phyloP scores from a whole-genome alignment of 2,329 filamentous ascomycete genomes.

The Dactylella cylindrospora region DNA sequence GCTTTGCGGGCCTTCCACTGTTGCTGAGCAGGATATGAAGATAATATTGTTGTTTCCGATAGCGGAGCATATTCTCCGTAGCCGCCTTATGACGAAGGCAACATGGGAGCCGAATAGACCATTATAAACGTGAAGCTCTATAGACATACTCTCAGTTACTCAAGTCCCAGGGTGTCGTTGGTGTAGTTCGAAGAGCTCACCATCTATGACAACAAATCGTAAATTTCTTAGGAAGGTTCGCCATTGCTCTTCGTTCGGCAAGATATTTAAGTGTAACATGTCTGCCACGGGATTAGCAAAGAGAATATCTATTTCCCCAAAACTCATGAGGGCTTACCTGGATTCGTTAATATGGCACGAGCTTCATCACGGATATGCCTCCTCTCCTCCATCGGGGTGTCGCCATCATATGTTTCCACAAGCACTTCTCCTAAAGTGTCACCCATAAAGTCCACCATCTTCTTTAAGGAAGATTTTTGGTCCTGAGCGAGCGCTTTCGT shows the following conservation, averaged over 20 bases:
- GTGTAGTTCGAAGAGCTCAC: too few species aligned
- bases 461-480: conserved; percentile 82
- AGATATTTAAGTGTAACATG: conserved; percentile 91
- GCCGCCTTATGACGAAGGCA: conserved; percentile 86
- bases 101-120: conserved; percentile 92
- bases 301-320: too few species aligned
- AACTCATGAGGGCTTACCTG: conserved; percentile 53
- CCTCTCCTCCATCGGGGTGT: conserved; percentile 79
- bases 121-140: conserved; percentile 92
- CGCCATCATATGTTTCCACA: conserved; percentile 94
- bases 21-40: conserved; percentile 95
- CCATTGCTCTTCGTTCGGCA: conserved; percentile 91
- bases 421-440: conserved; percentile 71
- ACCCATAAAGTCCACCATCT: conserved; percentile 74
- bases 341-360: conserved; percentile 93
- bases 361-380: conserved; percentile 82
- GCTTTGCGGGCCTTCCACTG: conserved; percentile 79
- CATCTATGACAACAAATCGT: conserved; percentile 73
- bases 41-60: conserved; percentile 81
- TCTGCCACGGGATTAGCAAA: conserved; percentile 60
- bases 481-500: conserved; percentile 96
- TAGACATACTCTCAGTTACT: too few species aligned
- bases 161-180: too few species aligned
- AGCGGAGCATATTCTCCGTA: conserved; percentile 84
- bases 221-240: conserved; percentile 83